Conservation (phyloP, 176 grass and related monocot genomes). For the Phyllostachys edulis region DNA sequence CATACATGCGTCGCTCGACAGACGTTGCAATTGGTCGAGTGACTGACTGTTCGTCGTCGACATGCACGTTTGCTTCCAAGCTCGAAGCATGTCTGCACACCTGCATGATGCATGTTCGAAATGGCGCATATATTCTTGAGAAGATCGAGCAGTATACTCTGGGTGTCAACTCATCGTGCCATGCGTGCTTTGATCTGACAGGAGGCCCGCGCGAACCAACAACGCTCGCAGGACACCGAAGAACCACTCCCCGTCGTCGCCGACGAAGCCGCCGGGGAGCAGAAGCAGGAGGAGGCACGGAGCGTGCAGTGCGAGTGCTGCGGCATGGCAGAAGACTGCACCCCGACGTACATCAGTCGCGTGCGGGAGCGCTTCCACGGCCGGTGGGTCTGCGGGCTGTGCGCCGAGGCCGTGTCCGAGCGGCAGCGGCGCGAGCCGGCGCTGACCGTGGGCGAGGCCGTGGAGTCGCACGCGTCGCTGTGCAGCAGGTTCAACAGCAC, state of each 20-base stretch:
- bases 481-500: constrained; percentile 50
- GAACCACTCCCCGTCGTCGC: not conserved
- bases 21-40: not conserved
- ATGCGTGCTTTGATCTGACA: not conserved
- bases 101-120: not conserved
- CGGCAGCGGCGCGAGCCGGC: not conserved
- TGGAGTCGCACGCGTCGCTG: constrained; percentile 39
- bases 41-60: not conserved
- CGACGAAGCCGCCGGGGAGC: not conserved
- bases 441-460: not conserved
- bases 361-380: constrained; percentile 35
- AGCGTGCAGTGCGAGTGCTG: constrained; percentile 66
- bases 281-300: not conserved
- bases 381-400: constrained; percentile 49
- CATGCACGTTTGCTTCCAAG: not conserved
- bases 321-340: constrained; percentile 87
- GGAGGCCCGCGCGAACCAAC: not conserved
- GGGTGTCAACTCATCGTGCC: not conserved
- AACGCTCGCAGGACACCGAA: not conserved
- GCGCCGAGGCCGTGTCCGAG: constrained; percentile 50
- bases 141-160: not conserved
- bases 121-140: not conserved
- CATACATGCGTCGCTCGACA: not conserved
- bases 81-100: not conserved
- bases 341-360: constrained; percentile 46